phyloP scores from a whole-genome alignment of 2,329 filamentous ascomycete species.

The Xenosphaeropsis pyriputrescens region DNA sequence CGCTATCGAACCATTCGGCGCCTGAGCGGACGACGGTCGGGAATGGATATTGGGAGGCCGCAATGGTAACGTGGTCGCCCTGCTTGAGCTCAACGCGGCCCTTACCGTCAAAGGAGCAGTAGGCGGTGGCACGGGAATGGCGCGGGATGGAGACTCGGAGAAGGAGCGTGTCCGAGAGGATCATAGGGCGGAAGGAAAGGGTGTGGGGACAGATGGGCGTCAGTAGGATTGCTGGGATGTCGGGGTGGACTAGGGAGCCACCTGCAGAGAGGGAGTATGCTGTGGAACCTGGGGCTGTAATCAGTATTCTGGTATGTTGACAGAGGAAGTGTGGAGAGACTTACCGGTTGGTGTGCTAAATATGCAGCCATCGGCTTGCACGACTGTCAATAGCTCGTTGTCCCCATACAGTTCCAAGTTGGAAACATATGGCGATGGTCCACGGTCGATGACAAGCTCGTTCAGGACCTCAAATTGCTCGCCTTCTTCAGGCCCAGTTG shows the following conservation, averaged over 20 bases:
- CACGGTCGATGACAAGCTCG: slow-evolving; percentile 94
- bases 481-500: slow-evolving; percentile 57
- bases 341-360: slow-evolving; percentile 85
- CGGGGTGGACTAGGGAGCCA: slow-evolving; percentile 88
- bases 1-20: slow-evolving; percentile 93
- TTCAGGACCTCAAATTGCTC: slow-evolving; percentile 98
- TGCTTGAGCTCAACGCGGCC: slow-evolving; percentile 84
- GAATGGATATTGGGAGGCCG: slow-evolving; percentile 92
- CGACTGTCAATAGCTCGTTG: slow-evolving; percentile 83
- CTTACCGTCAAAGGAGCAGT: slow-evolving; percentile 96
- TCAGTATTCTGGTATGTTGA: slow-evolving; percentile 2
- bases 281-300: slow-evolving; percentile 44
- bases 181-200: slow-evolving; percentile 93
- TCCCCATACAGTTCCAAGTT: slow-evolving; percentile 95
- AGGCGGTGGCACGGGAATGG: slow-evolving; percentile 79
- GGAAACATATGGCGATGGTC: slow-evolving; percentile 91
- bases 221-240: slow-evolving; percentile 90
- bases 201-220: slow-evolving; percentile 98
- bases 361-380: slow-evolving; percentile 95
- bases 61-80: slow-evolving; percentile 91
- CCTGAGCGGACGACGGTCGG: slow-evolving; percentile 84
- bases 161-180: slow-evolving; percentile 86
- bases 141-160: slow-evolving; percentile 78
- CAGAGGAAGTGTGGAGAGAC: slow-evolving; percentile 4
- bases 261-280: slow-evolving; percentile 94